phyloP scores from a whole-genome alignment of 352 stramenopile genomes.

The Phytopythium vexans region DNA sequence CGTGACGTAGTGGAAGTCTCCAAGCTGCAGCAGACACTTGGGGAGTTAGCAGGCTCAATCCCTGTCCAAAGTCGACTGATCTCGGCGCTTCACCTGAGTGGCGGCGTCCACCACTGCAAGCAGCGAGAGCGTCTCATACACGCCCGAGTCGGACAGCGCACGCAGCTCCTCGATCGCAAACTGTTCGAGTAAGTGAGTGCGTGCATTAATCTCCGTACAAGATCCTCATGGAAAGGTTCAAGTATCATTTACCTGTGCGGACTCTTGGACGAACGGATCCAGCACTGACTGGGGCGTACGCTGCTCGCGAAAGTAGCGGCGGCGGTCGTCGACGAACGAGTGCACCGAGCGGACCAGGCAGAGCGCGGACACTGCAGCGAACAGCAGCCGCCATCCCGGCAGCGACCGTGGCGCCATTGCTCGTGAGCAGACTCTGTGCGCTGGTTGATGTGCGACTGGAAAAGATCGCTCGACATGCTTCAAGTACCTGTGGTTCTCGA shows the following conservation, averaged over 20 bases:
- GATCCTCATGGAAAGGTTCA: background rate
- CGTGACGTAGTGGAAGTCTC: constrained; percentile 80
- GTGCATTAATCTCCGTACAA: background rate
- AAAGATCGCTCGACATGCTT: no score
- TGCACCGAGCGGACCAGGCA: constrained; percentile 3
- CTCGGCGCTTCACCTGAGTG: constrained; percentile 28
- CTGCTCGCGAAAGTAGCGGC: constrained; percentile 24
- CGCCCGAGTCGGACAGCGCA: constrained; percentile 61
- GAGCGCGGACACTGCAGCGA: constrained; percentile 6
- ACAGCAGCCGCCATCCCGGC: background rate
- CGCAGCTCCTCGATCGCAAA: constrained; percentile 62
- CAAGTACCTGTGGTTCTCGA: no score
- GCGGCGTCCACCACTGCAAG: constrained; percentile 44
- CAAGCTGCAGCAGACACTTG: constrained; percentile 22
- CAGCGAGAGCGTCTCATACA: constrained; percentile 65
- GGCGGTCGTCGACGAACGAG: background rate
- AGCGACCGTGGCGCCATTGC: background rate
- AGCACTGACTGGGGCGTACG: constrained; percentile 18
- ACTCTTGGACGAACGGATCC: constrained; percentile 40
- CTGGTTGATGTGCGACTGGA: no score
- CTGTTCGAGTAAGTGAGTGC: constrained; percentile 13
- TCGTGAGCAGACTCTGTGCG: no score
- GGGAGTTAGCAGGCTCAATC: background rate
- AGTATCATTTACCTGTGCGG: constrained; percentile 26
- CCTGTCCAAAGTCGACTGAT: background rate